A percentile compares a stretch with the other conserved stretches of the same genome.
Conservation (phyloP, 352 stramenopile genomes). For the Blastocystis sp. region DNA sequence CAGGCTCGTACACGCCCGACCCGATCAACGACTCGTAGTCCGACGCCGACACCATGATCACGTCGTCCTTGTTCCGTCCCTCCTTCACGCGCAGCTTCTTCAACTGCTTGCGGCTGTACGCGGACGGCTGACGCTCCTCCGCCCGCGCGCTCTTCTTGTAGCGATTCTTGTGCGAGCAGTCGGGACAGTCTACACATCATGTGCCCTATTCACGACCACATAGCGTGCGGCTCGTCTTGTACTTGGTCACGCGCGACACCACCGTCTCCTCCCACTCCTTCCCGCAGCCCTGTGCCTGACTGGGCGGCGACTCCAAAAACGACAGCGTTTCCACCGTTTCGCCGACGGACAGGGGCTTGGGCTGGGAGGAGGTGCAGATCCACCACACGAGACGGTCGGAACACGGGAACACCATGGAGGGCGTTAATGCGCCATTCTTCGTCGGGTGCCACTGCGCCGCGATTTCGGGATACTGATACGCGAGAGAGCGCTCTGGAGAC, state of each 20-base stretch:
- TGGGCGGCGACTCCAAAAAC: not conserved
- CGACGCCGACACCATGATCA: slow-evolving; percentile 62
- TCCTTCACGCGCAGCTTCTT: slow-evolving; percentile 3
- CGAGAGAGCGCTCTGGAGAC: slow-evolving; percentile 25
- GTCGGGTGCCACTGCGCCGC: slow-evolving; percentile 67
- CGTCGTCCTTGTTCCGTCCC: slow-evolving; percentile 22
- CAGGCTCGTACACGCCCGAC: slow-evolving; percentile 37
- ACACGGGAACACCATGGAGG: slow-evolving; percentile 50
- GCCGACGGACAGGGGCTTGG: not conserved
- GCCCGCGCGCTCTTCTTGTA: not conserved
- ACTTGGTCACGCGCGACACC: slow-evolving; percentile 47
- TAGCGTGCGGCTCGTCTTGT: slow-evolving; percentile 19
- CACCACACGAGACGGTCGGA: slow-evolving; percentile 64
- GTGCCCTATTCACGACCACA: not conserved
- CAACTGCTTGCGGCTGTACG: slow-evolving; percentile 22
- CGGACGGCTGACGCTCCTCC: not conserved
- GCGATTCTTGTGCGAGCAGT: slow-evolving; percentile 13
- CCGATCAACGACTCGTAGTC: slow-evolving; percentile 59
- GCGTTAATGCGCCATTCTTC: slow-evolving; percentile 54
- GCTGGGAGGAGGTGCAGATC: slow-evolving; percentile 7
- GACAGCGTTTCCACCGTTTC: not conserved
- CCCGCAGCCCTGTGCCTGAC: not conserved
- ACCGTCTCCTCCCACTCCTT: slow-evolving; percentile 55
- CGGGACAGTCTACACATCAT: slow-evolving; percentile 28
- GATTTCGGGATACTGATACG: slow-evolving; percentile 63